Conservation (phyloP, 441 rosid genomes). For the Pelargonium myrrhifolium region DNA sequence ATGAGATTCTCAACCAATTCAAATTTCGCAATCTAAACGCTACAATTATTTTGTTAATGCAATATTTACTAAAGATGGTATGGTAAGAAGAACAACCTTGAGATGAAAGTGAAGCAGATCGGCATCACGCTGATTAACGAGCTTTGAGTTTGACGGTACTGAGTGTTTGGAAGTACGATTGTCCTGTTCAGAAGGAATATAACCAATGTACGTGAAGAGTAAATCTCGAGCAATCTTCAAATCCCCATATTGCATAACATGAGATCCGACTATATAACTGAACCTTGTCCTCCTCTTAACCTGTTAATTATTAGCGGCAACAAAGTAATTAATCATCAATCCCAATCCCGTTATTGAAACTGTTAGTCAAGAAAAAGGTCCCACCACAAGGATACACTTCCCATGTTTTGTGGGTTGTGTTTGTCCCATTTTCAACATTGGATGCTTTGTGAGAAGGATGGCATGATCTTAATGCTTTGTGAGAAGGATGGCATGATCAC, state of each 20-base stretch:
- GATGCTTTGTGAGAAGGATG: too few species aligned
- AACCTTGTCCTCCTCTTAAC: conserved; percentile 39
- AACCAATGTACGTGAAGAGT: conserved; percentile 39
- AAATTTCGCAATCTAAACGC: too few species aligned
- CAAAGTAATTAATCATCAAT: too few species aligned
- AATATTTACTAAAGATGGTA: neutral
- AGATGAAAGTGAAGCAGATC: conserved; percentile 36
- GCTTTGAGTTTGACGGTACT: conserved; percentile 4
- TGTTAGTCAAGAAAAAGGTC: too few species aligned
- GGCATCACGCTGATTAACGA: conserved; percentile 36
- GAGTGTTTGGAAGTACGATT: neutral
- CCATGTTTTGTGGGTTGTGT: too few species aligned
- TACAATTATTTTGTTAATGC: neutral
- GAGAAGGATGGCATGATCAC: too few species aligned
- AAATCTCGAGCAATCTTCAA: conserved; percentile 23
- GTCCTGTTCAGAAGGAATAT: conserved; percentile 22
- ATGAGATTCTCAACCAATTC: too few species aligned
- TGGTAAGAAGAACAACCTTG: conserved; percentile 26
- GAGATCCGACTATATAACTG: conserved; percentile 25
- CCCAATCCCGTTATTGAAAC: too few species aligned
- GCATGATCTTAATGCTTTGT: too few species aligned
- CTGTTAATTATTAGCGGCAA: conserved; percentile 12
- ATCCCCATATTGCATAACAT: conserved; percentile 51
- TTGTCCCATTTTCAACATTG: too few species aligned
- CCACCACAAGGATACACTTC: too few species aligned